phyloP scores from a whole-genome alignment of 2,329 filamentous ascomycete genomes.

The Tolypocladium inflatum region DNA sequence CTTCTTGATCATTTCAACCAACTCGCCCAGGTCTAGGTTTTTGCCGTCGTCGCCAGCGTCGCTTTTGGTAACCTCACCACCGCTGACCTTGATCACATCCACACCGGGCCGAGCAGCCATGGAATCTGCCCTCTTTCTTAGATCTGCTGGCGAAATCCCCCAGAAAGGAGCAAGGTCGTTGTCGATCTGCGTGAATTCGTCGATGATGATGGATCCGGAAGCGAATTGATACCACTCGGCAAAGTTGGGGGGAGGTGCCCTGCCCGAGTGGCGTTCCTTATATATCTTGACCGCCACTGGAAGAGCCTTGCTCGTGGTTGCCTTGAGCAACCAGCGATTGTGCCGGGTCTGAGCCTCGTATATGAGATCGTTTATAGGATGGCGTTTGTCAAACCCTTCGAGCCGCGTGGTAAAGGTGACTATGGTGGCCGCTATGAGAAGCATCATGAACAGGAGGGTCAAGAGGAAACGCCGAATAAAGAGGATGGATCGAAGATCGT shows the following conservation, averaged over 20 bases:
- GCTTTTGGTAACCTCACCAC: constrained; percentile 47
- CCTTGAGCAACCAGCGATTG: constrained; percentile 39
- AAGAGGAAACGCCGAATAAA: constrained; percentile 32
- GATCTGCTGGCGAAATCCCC: constrained; percentile 57
- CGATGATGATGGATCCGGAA: constrained; percentile 61
- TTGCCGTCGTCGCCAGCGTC: constrained; percentile 20
- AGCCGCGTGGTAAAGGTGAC: constrained; percentile 21
- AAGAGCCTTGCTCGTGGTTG: constrained; percentile 35
- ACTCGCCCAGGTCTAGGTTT: constrained; percentile 28
- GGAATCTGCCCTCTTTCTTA: constrained; percentile 48
- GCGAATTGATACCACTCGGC: constrained; percentile 80
- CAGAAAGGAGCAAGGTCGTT: constrained; percentile 69
- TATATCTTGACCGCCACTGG: constrained; percentile 39
- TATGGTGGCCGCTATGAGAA: constrained; percentile 27
- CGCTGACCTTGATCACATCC: constrained; percentile 46
- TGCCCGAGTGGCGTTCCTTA: constrained; percentile 44
- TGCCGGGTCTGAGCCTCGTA: constrained; percentile 37
- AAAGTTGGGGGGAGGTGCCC: constrained; percentile 70
- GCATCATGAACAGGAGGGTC: constrained; percentile 24
- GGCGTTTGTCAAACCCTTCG: constrained; percentile 20
- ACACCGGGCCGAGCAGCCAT: constrained; percentile 32
- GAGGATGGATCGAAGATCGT: constrained; percentile 32
- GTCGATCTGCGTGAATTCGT: constrained; percentile 74
- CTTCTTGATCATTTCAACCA: constrained; percentile 56
- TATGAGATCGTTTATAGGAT: constrained; percentile 40